Percentiles rank a stretch among this genome's conserved stretches.
Evolutionary conservation across 2,329 filamentous ascomycete genomes (phyloP).

Genomic region (Diplodia seriata): DNA sequence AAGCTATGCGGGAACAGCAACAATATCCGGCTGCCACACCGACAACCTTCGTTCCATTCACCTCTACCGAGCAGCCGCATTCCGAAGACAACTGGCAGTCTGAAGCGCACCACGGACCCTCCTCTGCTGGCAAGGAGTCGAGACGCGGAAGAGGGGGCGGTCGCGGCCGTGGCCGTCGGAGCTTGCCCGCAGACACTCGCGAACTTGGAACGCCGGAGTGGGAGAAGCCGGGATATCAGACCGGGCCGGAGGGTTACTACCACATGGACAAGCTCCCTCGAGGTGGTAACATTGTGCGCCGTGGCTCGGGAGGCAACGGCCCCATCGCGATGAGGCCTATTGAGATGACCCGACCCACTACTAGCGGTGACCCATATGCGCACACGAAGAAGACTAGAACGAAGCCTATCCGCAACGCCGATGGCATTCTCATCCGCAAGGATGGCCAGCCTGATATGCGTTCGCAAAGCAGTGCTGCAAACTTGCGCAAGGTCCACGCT

Average conservation of each 20-base stretch:
- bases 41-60: conserved; percentile 39
- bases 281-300: conserved; percentile 41
- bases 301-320: conserved; percentile 44
- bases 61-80: conserved; percentile 38
- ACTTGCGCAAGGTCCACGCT: conserved; percentile 59
- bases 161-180: conserved; percentile 52
- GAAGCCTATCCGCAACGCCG: conserved; percentile 58
- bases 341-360: conserved; percentile 37
- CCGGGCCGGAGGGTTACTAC: conserved; percentile 49
- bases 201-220: conserved; percentile 50
- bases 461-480: conserved; percentile 59
- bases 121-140: conserved; percentile 30
- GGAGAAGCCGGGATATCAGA: conserved; percentile 50
- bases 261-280: conserved; percentile 37
- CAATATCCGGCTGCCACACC: conserved; percentile 36
- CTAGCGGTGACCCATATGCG: conserved; percentile 46
- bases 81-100: conserved; percentile 44
- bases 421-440: conserved; percentile 59
- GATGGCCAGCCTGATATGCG: conserved; percentile 60
- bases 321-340: conserved; percentile 32
- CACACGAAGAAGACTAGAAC: conserved; percentile 58
- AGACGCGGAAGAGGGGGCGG: conserved; percentile 39
- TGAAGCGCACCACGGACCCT: conserved; percentile 41
- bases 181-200: conserved; percentile 38
- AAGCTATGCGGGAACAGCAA: conserved; percentile 14